phyloP scores from a whole-genome alignment of 306 rosid genomes.

The Sindora glabra region DNA sequence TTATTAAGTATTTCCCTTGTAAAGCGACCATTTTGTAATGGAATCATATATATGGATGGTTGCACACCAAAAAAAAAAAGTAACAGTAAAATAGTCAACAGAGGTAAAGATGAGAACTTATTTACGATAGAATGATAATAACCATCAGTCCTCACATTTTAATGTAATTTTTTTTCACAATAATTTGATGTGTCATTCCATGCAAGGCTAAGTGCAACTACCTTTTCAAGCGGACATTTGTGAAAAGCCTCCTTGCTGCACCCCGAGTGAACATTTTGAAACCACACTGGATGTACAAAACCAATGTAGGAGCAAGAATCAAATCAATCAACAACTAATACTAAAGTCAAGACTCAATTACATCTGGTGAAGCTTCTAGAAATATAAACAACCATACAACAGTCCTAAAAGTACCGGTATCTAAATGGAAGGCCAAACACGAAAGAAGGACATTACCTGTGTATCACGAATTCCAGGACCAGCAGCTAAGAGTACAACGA shows the following conservation, averaged over 20 bases:
- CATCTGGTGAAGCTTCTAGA: constrained; percentile 6
- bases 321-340: constrained; percentile 4
- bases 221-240: constrained; percentile 81
- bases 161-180: neutral
- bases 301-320: constrained; percentile 15
- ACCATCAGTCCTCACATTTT: neutral
- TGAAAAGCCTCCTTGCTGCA: constrained; percentile 86
- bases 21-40: no score
- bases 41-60: no score
- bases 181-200: constrained; percentile 2
- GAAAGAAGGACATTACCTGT: constrained; percentile 42
- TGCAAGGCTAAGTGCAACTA: constrained; percentile 13
- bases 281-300: constrained; percentile 66
- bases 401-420: neutral
- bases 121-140: neutral
- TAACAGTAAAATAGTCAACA: neutral
- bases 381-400: neutral
- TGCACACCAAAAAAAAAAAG: neutral
- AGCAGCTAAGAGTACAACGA: constrained; percentile 88
- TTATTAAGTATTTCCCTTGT: neutral
- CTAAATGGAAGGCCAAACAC: constrained; percentile 3
- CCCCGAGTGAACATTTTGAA: constrained; percentile 95
- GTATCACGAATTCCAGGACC: constrained; percentile 97
- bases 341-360: neutral
- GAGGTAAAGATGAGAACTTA: neutral